Evolutionary conservation across 228 moss, liverwort and hornwort species (phyloP).

Genomic region (Sphagnum magellanicum): DNA sequence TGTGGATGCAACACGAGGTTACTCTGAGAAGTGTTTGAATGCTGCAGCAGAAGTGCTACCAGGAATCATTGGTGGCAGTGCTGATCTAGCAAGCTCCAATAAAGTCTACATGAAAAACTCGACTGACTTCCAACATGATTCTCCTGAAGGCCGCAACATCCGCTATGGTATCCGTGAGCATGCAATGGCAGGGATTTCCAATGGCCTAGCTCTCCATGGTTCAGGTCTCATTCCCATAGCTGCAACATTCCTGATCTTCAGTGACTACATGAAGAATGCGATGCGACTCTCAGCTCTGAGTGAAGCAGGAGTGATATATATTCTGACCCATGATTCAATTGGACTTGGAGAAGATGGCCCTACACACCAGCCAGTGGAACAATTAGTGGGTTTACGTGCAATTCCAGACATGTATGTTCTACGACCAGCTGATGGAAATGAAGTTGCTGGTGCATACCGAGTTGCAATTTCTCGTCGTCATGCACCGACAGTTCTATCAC

Average conservation of each 20-base stretch:
- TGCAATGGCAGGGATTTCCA: constrained; percentile 71
- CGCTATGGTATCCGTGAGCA: constrained; percentile 69
- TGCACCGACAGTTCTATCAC: constrained; percentile 42
- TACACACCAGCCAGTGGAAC: constrained; percentile 76
- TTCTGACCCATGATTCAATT: constrained; percentile 68
- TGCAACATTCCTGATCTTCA: constrained; percentile 63
- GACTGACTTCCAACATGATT: constrained; percentile 16
- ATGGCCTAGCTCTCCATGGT: constrained; percentile 49
- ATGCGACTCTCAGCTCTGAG: constrained; percentile 64
- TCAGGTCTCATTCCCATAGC: constrained; percentile 67
- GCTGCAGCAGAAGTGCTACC: constrained; percentile 30
- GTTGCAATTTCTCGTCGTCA: constrained; percentile 49
- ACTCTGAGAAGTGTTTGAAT: constrained; percentile 59
- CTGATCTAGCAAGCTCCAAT: constrained; percentile 67
- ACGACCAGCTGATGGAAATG: constrained; percentile 62
- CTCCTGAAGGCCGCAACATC: constrained; percentile 55
- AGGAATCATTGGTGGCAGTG: constrained; percentile 59
- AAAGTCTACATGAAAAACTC: constrained; percentile 39
- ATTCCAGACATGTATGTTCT: constrained; percentile 55
- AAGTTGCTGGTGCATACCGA: constrained; percentile 52
- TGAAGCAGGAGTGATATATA: constrained; percentile 59
- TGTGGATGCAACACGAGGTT: constrained; percentile 71
- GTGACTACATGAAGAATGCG: constrained; percentile 70
- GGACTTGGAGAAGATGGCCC: constrained; percentile 79
- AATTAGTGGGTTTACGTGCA: constrained; percentile 52